Percentiles rank a stretch among this genome's conserved stretches.
Conservation (phyloP, 2,329 filamentous ascomycete species). For the Botrytis cinerea region DNA sequence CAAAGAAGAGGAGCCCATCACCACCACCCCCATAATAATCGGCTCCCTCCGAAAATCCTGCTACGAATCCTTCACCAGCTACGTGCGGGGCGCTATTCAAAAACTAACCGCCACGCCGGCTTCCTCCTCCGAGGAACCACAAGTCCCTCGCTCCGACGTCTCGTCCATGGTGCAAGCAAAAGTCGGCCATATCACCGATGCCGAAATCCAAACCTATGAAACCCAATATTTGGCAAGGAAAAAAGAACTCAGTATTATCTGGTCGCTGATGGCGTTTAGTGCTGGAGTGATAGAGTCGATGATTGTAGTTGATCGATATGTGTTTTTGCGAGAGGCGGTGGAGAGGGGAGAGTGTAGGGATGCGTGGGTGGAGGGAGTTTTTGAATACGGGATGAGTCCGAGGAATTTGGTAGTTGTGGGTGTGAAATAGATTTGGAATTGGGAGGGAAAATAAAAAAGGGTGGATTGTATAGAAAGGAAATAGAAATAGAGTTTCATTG, state of each 20-base stretch:
- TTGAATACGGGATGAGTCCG: constrained; percentile 83
- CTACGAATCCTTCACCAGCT: constrained; percentile 73
- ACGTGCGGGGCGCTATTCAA: constrained; percentile 76
- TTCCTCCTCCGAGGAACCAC: not conserved
- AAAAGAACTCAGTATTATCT: constrained; percentile 82
- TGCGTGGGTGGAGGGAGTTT: constrained; percentile 91
- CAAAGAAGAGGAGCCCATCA: constrained; percentile 40
- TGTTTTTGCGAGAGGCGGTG: constrained; percentile 78
- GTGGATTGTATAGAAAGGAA: not conserved
- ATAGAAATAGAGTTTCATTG: too few species aligned
- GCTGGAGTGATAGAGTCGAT: constrained; percentile 85
- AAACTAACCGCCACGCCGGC: constrained; percentile 58
- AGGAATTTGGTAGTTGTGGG: constrained; percentile 92
- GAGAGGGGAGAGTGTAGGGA: constrained; percentile 68
- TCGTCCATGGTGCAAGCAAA: constrained; percentile 63
- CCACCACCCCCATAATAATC: constrained; percentile 80
- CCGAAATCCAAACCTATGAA: constrained; percentile 74
- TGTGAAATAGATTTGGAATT: constrained; percentile 56
- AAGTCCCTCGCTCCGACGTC: constrained; percentile 44
- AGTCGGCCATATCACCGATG: constrained; percentile 70
- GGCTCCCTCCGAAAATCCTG: constrained; percentile 80
- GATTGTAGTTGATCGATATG: constrained; percentile 88
- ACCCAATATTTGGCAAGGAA: constrained; percentile 62
- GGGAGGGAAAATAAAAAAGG: not conserved
- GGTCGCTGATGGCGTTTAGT: constrained; percentile 96